Base-by-base conservation (phyloP, 106 monocot genomes). In the Dioscorea zingiberensis region DNA sequence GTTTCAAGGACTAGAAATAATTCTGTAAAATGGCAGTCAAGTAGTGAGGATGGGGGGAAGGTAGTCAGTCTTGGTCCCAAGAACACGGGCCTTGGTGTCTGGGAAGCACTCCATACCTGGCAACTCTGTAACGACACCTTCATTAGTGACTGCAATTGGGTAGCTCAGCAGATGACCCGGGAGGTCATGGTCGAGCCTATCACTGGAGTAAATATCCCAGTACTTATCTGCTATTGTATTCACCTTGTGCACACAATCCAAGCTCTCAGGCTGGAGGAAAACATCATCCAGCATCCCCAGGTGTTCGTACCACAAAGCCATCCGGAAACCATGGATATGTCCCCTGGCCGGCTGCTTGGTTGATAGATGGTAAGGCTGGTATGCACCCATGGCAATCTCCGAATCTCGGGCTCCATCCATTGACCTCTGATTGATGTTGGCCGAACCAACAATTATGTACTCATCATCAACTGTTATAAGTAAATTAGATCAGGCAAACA, bases 381-480 rank as follows among this genome's bases (percentile, higher is more conserved):
- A 89, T 17, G 79, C 89, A 6, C 89, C 89, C 89, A 89, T 85
- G 38, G 89, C 89, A 30, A 89, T 89, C 76, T 89, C 89, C 1
- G 89, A 82, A 53, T 89, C 89, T 73, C 85, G 68, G 29, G 71
- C 76, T 21, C 89, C 89, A 21, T 89, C 82, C 85, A 89, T 79
- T 0, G 89, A 89, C 65, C 89, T 58, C 71, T 89, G 82, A 38
- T 89, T 89, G 69, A 89, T 89, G 76, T 89, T 89, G 46, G 89
- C 89, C 24, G 89, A 89, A 21, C 89, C 85, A 12, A 85, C 55
- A 44, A 89, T 85, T 60, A 89, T 89, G 61, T 89, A 89, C 70
- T 89, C 89, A 44, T 89, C 89, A 32, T 89, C 89, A 21, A 89
- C 89, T 89, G 78, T 45, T 69, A 24, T n/a, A 64, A 22, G 13